These are phyloP conservation scores for Hydnomerulius pinastri DNA, from an alignment of 768 basidiomycete species.

Conservation along the genomic window DNA sequence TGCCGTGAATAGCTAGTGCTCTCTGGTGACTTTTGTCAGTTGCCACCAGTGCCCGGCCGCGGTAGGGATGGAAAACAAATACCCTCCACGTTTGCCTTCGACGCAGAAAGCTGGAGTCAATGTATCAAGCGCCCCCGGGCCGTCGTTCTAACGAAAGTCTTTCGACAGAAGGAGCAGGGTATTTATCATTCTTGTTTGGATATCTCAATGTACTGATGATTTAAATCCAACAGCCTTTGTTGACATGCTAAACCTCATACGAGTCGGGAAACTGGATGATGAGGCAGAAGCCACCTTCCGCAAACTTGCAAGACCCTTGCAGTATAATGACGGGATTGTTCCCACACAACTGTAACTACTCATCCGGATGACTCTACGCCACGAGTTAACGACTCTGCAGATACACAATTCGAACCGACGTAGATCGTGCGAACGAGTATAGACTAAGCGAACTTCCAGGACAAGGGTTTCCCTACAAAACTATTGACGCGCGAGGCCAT, in stretches of 20 bases:
- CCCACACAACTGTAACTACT: conserved; percentile 75
- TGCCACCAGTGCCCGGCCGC: conserved; percentile 74
- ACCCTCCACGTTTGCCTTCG: conserved; percentile 71
- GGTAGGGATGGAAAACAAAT: conserved; percentile 49
- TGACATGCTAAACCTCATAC: conserved; percentile 86
- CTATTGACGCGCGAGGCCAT: conserved; percentile 47
- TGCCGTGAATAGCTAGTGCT: conserved; percentile 60
- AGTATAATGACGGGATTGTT: conserved; percentile 71
- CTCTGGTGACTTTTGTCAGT: conserved; percentile 89
- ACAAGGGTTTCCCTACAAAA: conserved; percentile 38
- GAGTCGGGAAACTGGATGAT: conserved; percentile 63
- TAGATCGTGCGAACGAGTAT: conserved; percentile 63
- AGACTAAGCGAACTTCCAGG: conserved; percentile 50
- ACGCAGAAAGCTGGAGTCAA: conserved; percentile 69
- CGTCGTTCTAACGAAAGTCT: conserved; percentile 70
- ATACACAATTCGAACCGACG: conserved; percentile 70
- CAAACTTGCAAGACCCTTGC: conserved; percentile 53
- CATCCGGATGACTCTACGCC: background rate
- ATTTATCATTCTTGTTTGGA: conserved; percentile 6
- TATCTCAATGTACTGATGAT: background rate
- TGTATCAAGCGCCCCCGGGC: conserved; percentile 63
- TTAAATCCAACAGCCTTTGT: conserved; percentile 54
- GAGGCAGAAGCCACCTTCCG: conserved; percentile 52
- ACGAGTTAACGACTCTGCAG: conserved; percentile 35
- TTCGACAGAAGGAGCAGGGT: conserved; percentile 86